These are phyloP conservation scores for Mycena venus DNA, from an alignment of 768 basidiomycete genomes.

Conservation along the genomic window DNA sequence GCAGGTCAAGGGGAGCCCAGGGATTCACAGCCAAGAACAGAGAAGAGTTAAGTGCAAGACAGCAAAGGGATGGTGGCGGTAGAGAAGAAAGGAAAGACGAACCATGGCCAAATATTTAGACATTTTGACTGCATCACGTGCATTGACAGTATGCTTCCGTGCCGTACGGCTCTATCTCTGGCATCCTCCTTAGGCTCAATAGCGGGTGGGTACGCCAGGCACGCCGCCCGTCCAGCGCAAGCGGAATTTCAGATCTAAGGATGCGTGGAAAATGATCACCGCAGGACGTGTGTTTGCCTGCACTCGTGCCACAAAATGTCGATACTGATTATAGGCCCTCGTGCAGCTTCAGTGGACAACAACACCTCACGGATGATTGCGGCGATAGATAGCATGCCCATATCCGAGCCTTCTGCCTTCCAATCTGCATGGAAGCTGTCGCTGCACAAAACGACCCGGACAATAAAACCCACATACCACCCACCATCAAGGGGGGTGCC, in stretches of 20 bases:
- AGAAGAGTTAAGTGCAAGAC: too few relatives aligned
- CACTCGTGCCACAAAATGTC: background rate
- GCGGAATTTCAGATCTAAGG: constrained; percentile 75
- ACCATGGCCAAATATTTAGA: too few relatives aligned
- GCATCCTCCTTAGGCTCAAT: too few relatives aligned
- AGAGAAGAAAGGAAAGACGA: too few relatives aligned
- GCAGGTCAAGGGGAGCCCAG: too few relatives aligned
- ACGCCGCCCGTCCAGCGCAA: constrained; percentile 69
- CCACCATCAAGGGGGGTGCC: too few relatives aligned
- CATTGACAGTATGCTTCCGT: too few relatives aligned
- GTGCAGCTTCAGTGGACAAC: constrained; percentile 52
- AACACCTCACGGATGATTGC: constrained; percentile 80
- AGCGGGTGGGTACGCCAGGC: constrained; percentile 66
- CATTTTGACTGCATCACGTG: too few relatives aligned
- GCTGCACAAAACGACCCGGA: constrained; percentile 94
- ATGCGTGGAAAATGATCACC: constrained; percentile 76
- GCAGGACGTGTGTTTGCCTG: constrained; percentile 68
- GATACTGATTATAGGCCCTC: constrained; percentile 13
- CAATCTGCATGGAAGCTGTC: constrained; percentile 76
- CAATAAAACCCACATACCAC: constrained; percentile 96
- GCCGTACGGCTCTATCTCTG: too few relatives aligned
- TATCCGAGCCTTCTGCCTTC: constrained; percentile 78
- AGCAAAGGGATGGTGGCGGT: too few relatives aligned
- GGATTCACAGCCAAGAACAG: too few relatives aligned
- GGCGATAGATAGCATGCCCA: constrained; percentile 80